These are phyloP conservation scores for Yamadazyma takamatsuzukensis DNA, from an alignment of 805 yeast species.

Conservation along the genomic window DNA sequence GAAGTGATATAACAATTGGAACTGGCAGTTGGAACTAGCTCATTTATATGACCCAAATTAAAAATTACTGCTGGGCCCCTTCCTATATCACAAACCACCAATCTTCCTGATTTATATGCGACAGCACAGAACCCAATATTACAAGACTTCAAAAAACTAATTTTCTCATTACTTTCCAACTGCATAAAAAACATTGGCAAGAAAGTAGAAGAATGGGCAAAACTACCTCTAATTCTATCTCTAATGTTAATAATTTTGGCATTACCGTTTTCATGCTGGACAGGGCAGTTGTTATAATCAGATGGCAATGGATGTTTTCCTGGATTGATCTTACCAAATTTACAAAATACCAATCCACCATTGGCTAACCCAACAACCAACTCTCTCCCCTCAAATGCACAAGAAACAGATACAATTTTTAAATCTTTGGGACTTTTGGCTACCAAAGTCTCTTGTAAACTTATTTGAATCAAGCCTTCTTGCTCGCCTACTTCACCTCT, in stretches of 20 bases:
- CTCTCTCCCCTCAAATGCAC: constrained; percentile 76
- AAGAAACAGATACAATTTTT: constrained; percentile 55
- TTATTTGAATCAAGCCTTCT: constrained; percentile 29
- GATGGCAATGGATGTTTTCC: constrained; percentile 9
- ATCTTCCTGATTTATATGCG: constrained; percentile 71
- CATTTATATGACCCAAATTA: constrained; percentile 28
- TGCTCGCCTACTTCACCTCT: constrained; percentile 53
- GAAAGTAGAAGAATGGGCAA: constrained; percentile 28
- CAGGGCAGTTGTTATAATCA: constrained; percentile 26
- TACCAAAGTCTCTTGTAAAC: constrained; percentile 30
- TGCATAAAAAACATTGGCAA: constrained; percentile 30
- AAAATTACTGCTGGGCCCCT: constrained; percentile 71
- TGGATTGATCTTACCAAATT: constrained; percentile 48
- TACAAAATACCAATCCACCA: constrained; percentile 75
- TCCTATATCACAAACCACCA: constrained; percentile 67
- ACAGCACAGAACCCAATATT: constrained; percentile 81
- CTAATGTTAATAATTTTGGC: constrained; percentile 47
- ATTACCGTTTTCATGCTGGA: constrained; percentile 31
- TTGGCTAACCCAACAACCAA: constrained; percentile 61
- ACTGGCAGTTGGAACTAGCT: constrained; percentile 28
- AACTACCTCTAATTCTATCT: constrained; percentile 47
- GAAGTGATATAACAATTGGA: constrained; percentile 45
- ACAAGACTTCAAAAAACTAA: constrained; percentile 64
- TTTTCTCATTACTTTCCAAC: constrained; percentile 36
- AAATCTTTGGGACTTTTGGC: constrained; percentile 18